Percentiles rank a stretch among this genome's conserved stretches.
These are phyloP conservation scores for Talaromyces sp. DNA, from an alignment of 2,329 filamentous ascomycete species.

Conservation along the genomic window DNA sequence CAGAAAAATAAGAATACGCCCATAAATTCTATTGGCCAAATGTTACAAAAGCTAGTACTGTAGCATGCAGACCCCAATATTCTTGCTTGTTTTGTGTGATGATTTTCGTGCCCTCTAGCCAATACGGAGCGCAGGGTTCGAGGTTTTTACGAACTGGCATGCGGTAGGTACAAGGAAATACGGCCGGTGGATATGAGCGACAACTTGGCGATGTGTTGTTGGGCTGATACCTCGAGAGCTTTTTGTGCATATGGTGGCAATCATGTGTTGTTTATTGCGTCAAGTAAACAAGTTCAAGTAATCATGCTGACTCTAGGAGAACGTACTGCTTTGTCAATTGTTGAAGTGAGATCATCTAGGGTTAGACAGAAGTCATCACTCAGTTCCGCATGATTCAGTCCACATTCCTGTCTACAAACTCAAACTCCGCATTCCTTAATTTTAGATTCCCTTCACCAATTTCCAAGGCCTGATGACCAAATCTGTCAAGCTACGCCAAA, in stretches of 20 bases:
- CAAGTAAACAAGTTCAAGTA: not conserved
- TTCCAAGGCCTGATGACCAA: not conserved
- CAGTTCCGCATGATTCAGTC: not conserved
- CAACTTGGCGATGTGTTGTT: not conserved
- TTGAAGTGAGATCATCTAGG: not conserved
- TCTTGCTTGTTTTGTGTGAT: not conserved
- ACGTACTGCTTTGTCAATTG: not conserved
- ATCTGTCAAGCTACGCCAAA: not conserved
- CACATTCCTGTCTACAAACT: not conserved
- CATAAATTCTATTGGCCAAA: conserved; percentile 4
- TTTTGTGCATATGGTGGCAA: not conserved
- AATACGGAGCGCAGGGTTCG: not conserved
- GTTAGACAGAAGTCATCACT: not conserved
- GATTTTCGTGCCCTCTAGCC: not conserved
- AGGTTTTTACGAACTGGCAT: not conserved
- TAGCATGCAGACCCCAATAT: not conserved
- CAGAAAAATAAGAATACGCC: conserved; percentile 9
- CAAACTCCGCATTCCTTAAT: not conserved
- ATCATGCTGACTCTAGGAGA: not conserved
- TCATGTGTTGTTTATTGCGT: not conserved
- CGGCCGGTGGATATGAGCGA: not conserved
- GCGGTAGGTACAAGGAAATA: not conserved
- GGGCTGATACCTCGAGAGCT: not conserved
- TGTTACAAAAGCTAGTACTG: not conserved
- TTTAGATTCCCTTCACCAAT: not conserved